Percentiles rank a stretch among this genome's conserved stretches.
These are phyloP conservation scores for Wallacemonas collosoma DNA, from an alignment of 208 protist genomes.

Conservation along the genomic window DNA sequence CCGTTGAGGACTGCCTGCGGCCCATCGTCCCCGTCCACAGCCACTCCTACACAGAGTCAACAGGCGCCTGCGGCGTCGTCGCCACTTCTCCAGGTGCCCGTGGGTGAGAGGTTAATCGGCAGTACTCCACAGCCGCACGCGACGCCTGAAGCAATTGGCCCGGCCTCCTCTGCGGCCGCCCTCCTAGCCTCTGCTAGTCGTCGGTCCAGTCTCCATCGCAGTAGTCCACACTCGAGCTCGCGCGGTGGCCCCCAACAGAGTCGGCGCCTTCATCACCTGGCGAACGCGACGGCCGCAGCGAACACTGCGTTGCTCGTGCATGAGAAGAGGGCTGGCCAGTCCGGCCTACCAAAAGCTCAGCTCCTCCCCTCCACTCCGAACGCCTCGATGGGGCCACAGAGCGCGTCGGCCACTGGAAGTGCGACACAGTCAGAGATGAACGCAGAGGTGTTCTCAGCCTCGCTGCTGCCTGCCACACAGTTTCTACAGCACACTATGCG, in stretches of 20 bases:
- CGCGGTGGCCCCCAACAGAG: not conserved
- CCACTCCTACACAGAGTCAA: too few species aligned
- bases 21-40: not conserved
- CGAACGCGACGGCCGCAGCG: too few species aligned
- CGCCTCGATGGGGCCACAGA: too few species aligned
- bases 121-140: not conserved
- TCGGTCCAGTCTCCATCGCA: not conserved
- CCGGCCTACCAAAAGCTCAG: too few species aligned
- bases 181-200: not conserved
- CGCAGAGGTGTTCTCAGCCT: conserved; percentile 8
- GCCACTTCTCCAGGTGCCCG: too few species aligned
- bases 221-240: not conserved
- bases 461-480: conserved; percentile 8
- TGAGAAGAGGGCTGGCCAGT: too few species aligned
- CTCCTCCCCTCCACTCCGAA: too few species aligned
- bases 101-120: not conserved
- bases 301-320: too few species aligned
- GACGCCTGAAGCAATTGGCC: not conserved
- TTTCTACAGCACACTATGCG: conserved; percentile 13
- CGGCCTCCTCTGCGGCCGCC: not conserved
- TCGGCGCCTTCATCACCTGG: too few species aligned
- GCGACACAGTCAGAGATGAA: not conserved
- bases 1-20: not conserved
- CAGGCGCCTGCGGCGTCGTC: too few species aligned
- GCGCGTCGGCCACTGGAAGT: not conserved